Percentiles rank a stretch among this genome's conserved stretches.
Conservation (phyloP, 257 asterid species). For the Galeopsis tetrahit region DNA sequence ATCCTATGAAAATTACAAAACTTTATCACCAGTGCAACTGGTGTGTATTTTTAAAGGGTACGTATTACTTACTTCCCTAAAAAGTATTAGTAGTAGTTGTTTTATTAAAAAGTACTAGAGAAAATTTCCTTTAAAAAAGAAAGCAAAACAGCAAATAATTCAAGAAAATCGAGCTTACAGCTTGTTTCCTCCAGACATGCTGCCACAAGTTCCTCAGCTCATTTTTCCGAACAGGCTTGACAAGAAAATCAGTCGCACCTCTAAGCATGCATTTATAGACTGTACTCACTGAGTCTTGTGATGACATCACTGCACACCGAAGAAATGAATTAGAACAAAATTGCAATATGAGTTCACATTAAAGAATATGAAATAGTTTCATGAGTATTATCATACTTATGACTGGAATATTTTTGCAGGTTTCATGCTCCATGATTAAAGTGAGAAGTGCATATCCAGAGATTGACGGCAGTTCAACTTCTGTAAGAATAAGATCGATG, state of each 20-base stretch:
- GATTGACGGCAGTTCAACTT: constrained; percentile 91
- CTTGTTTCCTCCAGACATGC: constrained; percentile 98
- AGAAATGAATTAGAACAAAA: constrained; percentile 9
- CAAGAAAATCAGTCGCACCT: constrained; percentile 97
- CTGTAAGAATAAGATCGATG: constrained; percentile 88
- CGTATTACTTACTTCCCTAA: background rate
- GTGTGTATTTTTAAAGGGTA: no score
- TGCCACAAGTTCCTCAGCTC: constrained; percentile 98
- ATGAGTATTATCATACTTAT: constrained; percentile 62
- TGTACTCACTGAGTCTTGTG: constrained; percentile 82
- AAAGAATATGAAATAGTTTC: constrained; percentile 4
- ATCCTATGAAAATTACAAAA: constrained; percentile 16
- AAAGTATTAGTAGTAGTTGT: background rate
- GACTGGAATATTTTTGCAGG: constrained; percentile 92
- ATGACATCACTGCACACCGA: constrained; percentile 86
- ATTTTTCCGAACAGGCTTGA: constrained; percentile 87
- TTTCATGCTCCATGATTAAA: constrained; percentile 85
- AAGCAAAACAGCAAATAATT: constrained; percentile 5
- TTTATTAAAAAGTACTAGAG: no score
- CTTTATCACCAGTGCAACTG: background rate
- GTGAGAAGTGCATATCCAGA: constrained; percentile 98
- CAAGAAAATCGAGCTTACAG: constrained; percentile 54
- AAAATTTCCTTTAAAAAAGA: background rate
- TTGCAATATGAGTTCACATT: background rate
- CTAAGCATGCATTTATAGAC: constrained; percentile 94